Evolutionary conservation across 306 rosid species (phyloP), one percentile per base, ranked within the genome.

Genomic region (Prunus fruticosa): DNA sequence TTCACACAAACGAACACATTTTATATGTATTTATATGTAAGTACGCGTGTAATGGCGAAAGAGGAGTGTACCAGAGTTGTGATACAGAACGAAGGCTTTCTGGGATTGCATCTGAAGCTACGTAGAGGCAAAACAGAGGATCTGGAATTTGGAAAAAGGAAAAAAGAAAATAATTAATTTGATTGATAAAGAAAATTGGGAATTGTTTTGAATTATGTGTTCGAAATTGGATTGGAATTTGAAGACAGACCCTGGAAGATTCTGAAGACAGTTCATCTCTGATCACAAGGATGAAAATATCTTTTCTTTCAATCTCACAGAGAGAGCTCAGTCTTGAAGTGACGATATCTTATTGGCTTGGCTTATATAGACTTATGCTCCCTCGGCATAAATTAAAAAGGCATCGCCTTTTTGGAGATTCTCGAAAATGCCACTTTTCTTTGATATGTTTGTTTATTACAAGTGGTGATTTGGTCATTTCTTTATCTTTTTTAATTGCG

Each of bases 231-330:
- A 23, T 38, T 18, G 25, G 27, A 77, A 64, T 34, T 19, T 32
- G 65, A 47, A 0, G 72, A 34, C 86, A 57, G 20, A 91, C 97
- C 87, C 78, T 16, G 91, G 68, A 78, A 89, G 87, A 82, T 64
- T 88, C 82, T 81, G 91, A 58, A 93, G 91, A 84, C 90, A 88
- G 75, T 84, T 78, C 98, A 93, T 93, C 64, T 80, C 80, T 58
- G 67, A 56, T 66, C 38, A 57, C 47, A 7, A 3, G 11, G 28
- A 50, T 41, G n/a, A 41, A 49, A 71, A 47, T 43, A 72, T 23
- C 28, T 64, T 15, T 22, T 18, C 46, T 6, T 67, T 14, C 25
- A 8, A 19, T 18, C 22, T 49, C 3, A 47, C 6, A 28, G 41
- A 54, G 25, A 15, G 34, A 25, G 54, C 30, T 11, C 3, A 23